These are phyloP conservation scores for Jaltomata sinuosa DNA, from an alignment of 257 asterid genomes.

Conservation along the genomic window DNA sequence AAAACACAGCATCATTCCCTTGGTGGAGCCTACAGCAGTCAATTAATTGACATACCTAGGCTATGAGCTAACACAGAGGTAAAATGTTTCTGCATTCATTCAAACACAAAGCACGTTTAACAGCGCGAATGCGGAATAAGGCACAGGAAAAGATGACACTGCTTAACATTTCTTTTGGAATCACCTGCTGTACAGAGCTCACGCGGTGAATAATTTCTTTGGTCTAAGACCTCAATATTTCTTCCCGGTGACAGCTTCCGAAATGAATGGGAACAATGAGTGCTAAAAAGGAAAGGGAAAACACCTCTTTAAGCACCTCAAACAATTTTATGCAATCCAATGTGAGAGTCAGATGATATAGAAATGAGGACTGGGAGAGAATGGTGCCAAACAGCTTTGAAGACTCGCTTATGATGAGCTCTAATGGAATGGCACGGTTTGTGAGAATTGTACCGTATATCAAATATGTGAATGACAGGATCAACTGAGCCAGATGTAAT, in stretches of 20 bases:
- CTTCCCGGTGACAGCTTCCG: not conserved
- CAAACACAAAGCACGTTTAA: not conserved
- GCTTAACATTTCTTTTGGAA: not conserved
- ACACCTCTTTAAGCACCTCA: conserved; percentile 1
- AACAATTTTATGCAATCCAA: conserved; percentile 57
- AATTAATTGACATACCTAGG: not conserved
- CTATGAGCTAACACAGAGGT: not conserved
- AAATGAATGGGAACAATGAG: not conserved
- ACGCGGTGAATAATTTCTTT: not conserved
- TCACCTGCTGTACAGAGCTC: not conserved
- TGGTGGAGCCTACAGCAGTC: not conserved
- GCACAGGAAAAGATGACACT: not conserved
- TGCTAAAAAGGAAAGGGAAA: not conserved
- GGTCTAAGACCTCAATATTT: not conserved
- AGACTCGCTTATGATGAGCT: conserved; percentile 88
- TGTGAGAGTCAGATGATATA: conserved; percentile 77
- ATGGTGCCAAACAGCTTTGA: conserved; percentile 88
- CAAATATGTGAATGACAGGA: conserved; percentile 76
- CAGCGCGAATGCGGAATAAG: not conserved
- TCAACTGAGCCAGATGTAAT: conserved; percentile 85
- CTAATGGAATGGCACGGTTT: conserved; percentile 64
- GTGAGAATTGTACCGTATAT: conserved; percentile 53
- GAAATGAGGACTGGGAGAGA: conserved; percentile 72
- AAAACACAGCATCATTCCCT: too few relatives aligned
- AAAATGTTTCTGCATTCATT: not conserved